phyloP scores from a whole-genome alignment of 2,329 filamentous ascomycete species.

The Chaetomium globosum region DNA sequence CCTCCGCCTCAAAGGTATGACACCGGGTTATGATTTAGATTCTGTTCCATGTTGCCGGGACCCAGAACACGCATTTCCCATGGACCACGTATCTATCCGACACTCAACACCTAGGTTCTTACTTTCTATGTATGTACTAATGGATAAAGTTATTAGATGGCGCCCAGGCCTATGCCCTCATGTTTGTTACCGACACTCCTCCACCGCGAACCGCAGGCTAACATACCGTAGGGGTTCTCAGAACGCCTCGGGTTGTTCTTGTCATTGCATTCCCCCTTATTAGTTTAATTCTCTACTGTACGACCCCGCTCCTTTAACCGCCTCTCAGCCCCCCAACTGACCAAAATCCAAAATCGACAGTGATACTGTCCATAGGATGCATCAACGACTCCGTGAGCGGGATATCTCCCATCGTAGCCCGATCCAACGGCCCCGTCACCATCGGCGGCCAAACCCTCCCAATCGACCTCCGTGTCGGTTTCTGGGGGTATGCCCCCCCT shows the following conservation, averaged over 20 bases:
- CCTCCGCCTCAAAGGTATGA: neutral
- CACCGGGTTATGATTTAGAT: too few relatives aligned
- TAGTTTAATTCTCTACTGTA: constrained; percentile 33
- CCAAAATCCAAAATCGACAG: constrained; percentile 7
- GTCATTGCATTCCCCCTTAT: constrained; percentile 31
- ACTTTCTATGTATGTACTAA: neutral
- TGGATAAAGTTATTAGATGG: constrained; percentile 23
- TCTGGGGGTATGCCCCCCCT: constrained; percentile 23
- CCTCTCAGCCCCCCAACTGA: neutral
- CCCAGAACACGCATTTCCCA: too few relatives aligned
- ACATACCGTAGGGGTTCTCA: constrained; percentile 30
- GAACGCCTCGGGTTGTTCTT: constrained; percentile 33
- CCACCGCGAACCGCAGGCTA: neutral
- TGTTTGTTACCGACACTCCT: neutral
- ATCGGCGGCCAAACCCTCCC: constrained; percentile 26
- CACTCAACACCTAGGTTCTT: neutral
- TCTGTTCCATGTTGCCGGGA: too few relatives aligned
- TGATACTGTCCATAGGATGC: constrained; percentile 33
- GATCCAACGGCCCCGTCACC: constrained; percentile 23
- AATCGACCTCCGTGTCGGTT: constrained; percentile 33
- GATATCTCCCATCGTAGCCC: constrained; percentile 29
- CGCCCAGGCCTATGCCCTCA: constrained; percentile 21
- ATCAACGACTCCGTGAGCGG: constrained; percentile 28
- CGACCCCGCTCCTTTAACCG: neutral
- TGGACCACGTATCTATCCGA: too few relatives aligned